Percentiles rank a stretch among this genome's conserved stretches.
Evolutionary conservation across 2,329 filamentous ascomycete genomes (phyloP).

Genomic region (Calonectria pauciramosa): DNA sequence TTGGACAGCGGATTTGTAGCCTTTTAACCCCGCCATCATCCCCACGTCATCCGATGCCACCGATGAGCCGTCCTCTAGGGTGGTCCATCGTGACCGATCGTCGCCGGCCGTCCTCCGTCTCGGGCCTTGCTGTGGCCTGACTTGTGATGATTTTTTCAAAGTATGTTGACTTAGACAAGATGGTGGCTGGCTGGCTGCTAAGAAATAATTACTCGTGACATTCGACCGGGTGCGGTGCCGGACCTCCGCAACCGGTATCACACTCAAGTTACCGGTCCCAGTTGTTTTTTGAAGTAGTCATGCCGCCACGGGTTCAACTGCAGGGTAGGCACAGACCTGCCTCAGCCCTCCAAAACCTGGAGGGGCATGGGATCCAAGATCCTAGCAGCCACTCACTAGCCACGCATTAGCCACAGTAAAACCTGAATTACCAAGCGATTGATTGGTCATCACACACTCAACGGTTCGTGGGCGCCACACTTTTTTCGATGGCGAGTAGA

Average conservation of each 20-base stretch:
- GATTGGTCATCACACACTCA: constrained; percentile 37
- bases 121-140: constrained; percentile 29
- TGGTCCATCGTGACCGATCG: constrained; percentile 28
- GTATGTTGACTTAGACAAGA: background rate
- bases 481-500: constrained; percentile 23
- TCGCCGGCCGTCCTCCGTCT: constrained; percentile 29
- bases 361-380: background rate
- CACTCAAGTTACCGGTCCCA: constrained; percentile 19
- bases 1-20: constrained; percentile 5
- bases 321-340: constrained; percentile 11
- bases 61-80: constrained; percentile 22
- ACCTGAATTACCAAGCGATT: constrained; percentile 31
- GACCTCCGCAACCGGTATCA: constrained; percentile 16
- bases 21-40: constrained; percentile 40
- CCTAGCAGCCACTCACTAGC: constrained; percentile 17
- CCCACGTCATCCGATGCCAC: constrained; percentile 42
- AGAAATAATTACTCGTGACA: constrained; percentile 18
- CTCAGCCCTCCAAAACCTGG: background rate
- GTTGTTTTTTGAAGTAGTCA: background rate
- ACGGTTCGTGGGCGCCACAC: constrained; percentile 30
- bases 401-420: constrained; percentile 19
- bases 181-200: background rate
- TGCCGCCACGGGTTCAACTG: background rate
- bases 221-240: constrained; percentile 30
- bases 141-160: background rate